Evolutionary conservation across 306 rosid genomes (phyloP), one percentile per base, ranked within the genome.

Genomic region (Alnus rubra): DNA sequence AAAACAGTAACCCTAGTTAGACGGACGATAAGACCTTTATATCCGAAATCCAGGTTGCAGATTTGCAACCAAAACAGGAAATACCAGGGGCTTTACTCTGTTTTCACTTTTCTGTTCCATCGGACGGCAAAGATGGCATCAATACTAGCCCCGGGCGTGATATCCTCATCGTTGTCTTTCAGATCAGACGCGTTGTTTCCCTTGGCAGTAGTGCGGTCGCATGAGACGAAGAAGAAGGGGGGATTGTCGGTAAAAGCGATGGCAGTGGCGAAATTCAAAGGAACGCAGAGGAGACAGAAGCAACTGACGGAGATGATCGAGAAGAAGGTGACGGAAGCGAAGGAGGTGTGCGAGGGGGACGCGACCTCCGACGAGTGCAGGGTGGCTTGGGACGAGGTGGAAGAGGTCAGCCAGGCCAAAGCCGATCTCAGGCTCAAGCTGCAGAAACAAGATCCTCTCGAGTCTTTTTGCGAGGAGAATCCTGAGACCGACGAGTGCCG

Each of bases 341-440:
- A 23, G 75, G 63, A 82, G 75, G 84, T 82, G 4, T 85, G 88
- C 71, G 69, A 67, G 42, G 88, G 79, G 71, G 80, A 82, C 12
- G 75, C 68, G 64, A 79, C 9, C 30, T 59, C 86, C 8, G 86
- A 76, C 56, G 88, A 82, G 84, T 85, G 88, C 54, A 85, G 73
- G 67, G 88, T 85, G 65, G 88, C 88, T 35, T 85, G 88, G 88
- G 88, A 85, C 72, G 84, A 82, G 82, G 88, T 85, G 33, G 88
- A 85, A 75, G 88, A 85, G 84, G 60, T 85, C 7, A 85, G 88
- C 78, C 88, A 85, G 74, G 88, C 86, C 74, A 85, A 85, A 58
- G 88, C 88, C 28, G 84, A 82, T 82, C 81, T 85, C 62, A 58
- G 86, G 58, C 86, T 51, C 1, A 82, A 76, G 74, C 3, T 85